Evolutionary conservation across 257 asterid genomes (phyloP), one percentile per base, ranked within the genome.

Genomic region (Scutellaria barbata): DNA sequence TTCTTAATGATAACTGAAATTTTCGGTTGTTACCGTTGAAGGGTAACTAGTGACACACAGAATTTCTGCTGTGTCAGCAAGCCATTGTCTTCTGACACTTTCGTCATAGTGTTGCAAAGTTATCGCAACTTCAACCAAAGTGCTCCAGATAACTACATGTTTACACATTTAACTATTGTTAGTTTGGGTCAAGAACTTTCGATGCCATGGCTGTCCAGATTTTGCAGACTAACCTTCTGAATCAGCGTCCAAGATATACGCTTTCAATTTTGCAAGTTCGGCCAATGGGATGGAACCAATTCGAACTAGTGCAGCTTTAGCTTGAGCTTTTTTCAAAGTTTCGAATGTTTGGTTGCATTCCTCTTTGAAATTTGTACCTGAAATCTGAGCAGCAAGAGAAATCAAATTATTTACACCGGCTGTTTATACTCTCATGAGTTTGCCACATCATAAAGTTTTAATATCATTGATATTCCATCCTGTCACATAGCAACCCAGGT

Each of bases 1-100:
- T 52, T 47, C 8, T 35, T 30, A 46, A 40, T 39, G 54, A 41
- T 48, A 25, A 61, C 14, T 14, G 56, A 56, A 6, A 39, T 43
- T 12, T 53, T 67, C 33, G 63, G 82, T 30, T 54, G 88, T 59
- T 86, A 94, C 99, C 82, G 96, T 91, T 73, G 98, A 89, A 70
- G 99, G 99, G 81, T 84, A 85, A 66, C 88, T 81, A 50, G 96
- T 84, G 60, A 88, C 88, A 13, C 98, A 89, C 59, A 88, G 78
- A 74, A 94, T 86, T 68, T 91, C 92, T 12, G 90, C 77, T 37
- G 96, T 83, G 67, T 94, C 96, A 51, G 82, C 79, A 65, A 94
- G 90, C 98, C 99, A 94, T 72, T 83, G 90, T 71, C 88, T 81
- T 84, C 95, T 83, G 61, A 80, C 84, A 74, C 80, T 83, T 75